Base-by-base conservation (phyloP, 257 asterid species). In the Gentiana straminea region DNA sequence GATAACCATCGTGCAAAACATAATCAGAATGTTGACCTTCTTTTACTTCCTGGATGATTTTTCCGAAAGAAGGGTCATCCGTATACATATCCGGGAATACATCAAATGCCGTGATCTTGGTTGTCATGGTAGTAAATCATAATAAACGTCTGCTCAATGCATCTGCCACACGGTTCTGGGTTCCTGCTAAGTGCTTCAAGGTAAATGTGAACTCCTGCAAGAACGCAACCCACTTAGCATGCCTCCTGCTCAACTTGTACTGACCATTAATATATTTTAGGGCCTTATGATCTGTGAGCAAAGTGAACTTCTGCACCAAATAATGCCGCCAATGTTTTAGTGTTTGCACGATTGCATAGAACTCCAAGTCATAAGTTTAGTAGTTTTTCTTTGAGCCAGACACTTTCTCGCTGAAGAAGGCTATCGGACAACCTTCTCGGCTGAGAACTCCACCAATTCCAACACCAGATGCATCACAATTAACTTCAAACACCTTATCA, bases 391-490 rank as follows among this genome's bases (percentile, higher is more conserved):
- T 3, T 0, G 48, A 33, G 0, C 43, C 51, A 9, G 51, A 7
- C 7, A 61, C 3, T 13, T 61, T 61, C 15, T 61, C 49, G 38
- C 58, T 61, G n/a, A 51, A 37, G 6, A 35, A 61, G 0, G 57
- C 33, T 13, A 43, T 33, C 2, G 43, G 43, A 3, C 34, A 13
- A 0, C 59, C 2, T 10, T 53, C 53, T 52, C 51, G 59, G 6
- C 54, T 37, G 3, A 64, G 34, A 7, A 64, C 44, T 1, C 34
- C 68, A 2, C 50, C 63, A 35, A 55, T 49, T 24, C 68, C 44
- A 1, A 64, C 51, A 8, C 49, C 38, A 1, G 44, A 55, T 5
- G 62, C 62, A 64, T 64, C 63, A 49, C 44, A 64, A 48, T 57
- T 38, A 1, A 55, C 43, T 15, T 64, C 57, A 55, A 64, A 64